Evolutionary conservation across 2,329 filamentous ascomycete species (phyloP).

Genomic region (Aspergillus latus): DNA sequence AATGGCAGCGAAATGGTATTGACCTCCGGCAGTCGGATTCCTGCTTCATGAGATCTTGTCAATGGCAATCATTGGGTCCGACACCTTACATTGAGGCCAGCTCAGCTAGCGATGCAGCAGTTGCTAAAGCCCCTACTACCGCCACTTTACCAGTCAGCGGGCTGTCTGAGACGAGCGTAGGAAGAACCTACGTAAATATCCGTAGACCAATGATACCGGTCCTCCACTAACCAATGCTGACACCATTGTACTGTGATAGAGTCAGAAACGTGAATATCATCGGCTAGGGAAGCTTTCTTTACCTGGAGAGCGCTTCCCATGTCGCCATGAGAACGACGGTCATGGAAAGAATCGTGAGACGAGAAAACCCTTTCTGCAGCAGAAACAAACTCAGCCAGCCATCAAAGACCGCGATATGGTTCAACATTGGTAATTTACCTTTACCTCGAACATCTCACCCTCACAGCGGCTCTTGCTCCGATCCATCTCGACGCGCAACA

Average conservation of each 20-base stretch:
- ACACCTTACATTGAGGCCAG: slow-evolving; percentile 11
- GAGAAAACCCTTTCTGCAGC: background rate
- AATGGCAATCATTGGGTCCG: background rate
- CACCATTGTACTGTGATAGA: background rate
- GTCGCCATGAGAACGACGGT: slow-evolving; percentile 1
- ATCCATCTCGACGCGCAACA: background rate
- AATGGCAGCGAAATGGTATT: slow-evolving; percentile 14
- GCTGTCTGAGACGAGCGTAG: too few species aligned
- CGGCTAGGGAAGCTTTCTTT: background rate
- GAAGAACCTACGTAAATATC: slow-evolving; percentile 3
- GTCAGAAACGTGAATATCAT: background rate
- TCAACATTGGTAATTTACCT: background rate
- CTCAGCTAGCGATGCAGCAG: slow-evolving; percentile 11
- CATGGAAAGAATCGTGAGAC: background rate
- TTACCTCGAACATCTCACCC: background rate
- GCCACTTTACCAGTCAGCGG: slow-evolving; percentile 6
- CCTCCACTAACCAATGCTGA: slow-evolving; percentile 11
- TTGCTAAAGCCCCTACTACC: background rate
- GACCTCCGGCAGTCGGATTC: slow-evolving; percentile 15
- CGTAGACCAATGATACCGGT: slow-evolving; percentile 10
- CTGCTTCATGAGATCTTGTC: background rate
- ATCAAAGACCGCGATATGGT: background rate
- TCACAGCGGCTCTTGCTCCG: background rate
- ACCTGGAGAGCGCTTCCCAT: background rate
- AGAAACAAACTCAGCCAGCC: too few species aligned